A percentile compares a stretch with the other conserved stretches of the same genome.
Evolutionary conservation across 257 asterid genomes (phyloP).

Genomic region (Haberlea rhodopensis): DNA sequence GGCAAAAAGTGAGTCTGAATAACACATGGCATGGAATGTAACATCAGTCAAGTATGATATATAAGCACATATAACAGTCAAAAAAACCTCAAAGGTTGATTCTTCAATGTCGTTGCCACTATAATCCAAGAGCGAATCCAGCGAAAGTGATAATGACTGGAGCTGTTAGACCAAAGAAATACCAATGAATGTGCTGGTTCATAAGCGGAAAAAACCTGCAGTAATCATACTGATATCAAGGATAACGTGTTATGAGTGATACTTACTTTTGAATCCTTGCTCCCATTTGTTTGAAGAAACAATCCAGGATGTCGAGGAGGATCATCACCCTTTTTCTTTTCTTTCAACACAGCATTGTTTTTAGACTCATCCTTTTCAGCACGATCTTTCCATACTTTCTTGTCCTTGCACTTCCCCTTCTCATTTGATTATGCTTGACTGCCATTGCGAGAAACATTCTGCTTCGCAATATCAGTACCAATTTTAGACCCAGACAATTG

Average conservation of each 20-base stretch:
- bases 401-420: conserved; percentile 41
- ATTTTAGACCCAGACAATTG: conserved; percentile 37
- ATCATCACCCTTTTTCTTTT: conserved; percentile 58
- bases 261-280: conserved; percentile 75
- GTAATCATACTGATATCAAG: not conserved
- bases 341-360: conserved; percentile 48
- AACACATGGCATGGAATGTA: not conserved
- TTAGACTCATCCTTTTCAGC: conserved; percentile 40
- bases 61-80: not conserved
- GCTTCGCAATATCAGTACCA: conserved; percentile 33
- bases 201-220: conserved; percentile 3
- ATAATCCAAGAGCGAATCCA: conserved; percentile 93
- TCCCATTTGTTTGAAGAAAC: conserved; percentile 67
- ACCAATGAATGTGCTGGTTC: conserved; percentile 10
- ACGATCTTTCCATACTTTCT: conserved; percentile 42
- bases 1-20: conserved; percentile 10
- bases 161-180: conserved; percentile 44
- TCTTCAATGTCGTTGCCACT: conserved; percentile 76
- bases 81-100: conserved; percentile 75
- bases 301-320: conserved; percentile 92
- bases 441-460: conserved; percentile 38
- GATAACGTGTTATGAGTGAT: not conserved
- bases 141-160: conserved; percentile 77
- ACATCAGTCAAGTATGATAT: conserved; percentile 3
- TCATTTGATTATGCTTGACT: conserved; percentile 38